Percentiles rank a stretch among this genome's conserved stretches.
Conservation (phyloP, 192 early-diverging fungal genomes). For the Gaertneriomyces semiglobifer region DNA sequence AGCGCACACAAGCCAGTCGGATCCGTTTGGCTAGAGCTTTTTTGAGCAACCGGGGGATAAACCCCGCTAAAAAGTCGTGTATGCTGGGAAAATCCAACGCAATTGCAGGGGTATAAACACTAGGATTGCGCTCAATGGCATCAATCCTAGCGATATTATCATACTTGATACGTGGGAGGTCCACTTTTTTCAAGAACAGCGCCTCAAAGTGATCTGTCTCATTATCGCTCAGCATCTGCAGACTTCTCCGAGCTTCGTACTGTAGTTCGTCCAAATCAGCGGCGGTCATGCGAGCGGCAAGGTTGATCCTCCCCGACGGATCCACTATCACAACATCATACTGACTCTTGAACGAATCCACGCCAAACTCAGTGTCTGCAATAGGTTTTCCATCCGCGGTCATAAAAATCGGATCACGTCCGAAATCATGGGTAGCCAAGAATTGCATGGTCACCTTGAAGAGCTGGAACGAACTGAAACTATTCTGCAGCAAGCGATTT, state of each 20-base stretch:
- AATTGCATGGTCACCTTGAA: slow-evolving; percentile 83
- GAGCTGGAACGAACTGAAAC: slow-evolving; percentile 83
- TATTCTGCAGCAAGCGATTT: slow-evolving; percentile 51
- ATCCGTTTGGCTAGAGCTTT: slow-evolving; percentile 40
- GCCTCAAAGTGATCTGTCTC: slow-evolving; percentile 68
- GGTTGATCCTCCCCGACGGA: slow-evolving; percentile 76
- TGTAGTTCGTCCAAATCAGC: slow-evolving; percentile 68
- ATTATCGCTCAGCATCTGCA: slow-evolving; percentile 62
- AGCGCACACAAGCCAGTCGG: slow-evolving; percentile 27
- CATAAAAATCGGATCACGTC: slow-evolving; percentile 57
- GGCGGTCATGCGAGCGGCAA: slow-evolving; percentile 67
- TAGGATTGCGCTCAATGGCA: slow-evolving; percentile 5
- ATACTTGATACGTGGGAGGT: slow-evolving; percentile 59
- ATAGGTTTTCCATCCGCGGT: slow-evolving; percentile 52
- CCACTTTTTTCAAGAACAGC: slow-evolving; percentile 71
- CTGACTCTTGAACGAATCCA: slow-evolving; percentile 53
- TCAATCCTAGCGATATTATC: slow-evolving; percentile 60
- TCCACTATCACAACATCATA: slow-evolving; percentile 86
- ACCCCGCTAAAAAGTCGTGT: slow-evolving; percentile 29
- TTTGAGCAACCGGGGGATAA: slow-evolving; percentile 36
- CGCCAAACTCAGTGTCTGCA: slow-evolving; percentile 60
- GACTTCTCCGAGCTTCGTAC: slow-evolving; percentile 65
- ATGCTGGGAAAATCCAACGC: slow-evolving; percentile 39
- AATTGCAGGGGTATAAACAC: slow-evolving; percentile 30
- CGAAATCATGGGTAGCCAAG: slow-evolving; percentile 41